phyloP scores from a whole-genome alignment of 108 stramenopile genomes.

The Chaetoceros tenuissimus region DNA sequence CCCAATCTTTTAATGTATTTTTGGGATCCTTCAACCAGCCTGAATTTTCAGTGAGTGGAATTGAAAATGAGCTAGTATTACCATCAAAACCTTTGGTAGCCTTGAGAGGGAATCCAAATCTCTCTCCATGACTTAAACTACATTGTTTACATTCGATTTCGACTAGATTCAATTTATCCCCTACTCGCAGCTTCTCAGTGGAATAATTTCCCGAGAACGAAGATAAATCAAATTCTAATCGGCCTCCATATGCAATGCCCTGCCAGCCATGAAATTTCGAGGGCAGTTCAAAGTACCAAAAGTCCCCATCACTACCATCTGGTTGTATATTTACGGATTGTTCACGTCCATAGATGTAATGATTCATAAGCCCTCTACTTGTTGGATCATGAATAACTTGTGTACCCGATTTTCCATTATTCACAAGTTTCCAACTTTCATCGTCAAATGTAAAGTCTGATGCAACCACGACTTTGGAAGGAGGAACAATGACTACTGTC shows the following conservation, averaged over 20 bases:
- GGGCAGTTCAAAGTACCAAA: conserved; percentile 55
- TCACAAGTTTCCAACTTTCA: conserved; percentile 32
- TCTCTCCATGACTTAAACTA: conserved; percentile 31
- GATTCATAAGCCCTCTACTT: conserved; percentile 34
- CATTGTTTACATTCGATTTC: conserved; percentile 42
- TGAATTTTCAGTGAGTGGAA: conserved; percentile 23
- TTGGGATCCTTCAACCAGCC: conserved; percentile 53
- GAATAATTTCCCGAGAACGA: conserved; percentile 56
- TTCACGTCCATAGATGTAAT: conserved; percentile 44
- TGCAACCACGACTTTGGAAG: conserved; percentile 16
- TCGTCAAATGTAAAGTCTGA: conserved; percentile 23
- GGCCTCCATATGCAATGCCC: conserved; percentile 49
- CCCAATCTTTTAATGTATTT: conserved; percentile 28
- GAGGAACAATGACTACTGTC: conserved; percentile 42
- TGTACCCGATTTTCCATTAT: conserved; percentile 16
- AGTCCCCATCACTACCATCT: conserved; percentile 23
- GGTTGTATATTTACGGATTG: conserved; percentile 26
- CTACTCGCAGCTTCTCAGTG: conserved; percentile 12
- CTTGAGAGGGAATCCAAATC: conserved; percentile 33
- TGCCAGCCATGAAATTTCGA: conserved; percentile 30
- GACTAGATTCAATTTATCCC: conserved; percentile 28
- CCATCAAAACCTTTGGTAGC: conserved; percentile 24
- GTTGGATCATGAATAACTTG: conserved; percentile 33
- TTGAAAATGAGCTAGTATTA: conserved; percentile 18
- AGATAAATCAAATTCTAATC: conserved; percentile 37